Conservation (phyloP, 768 basidiomycete genomes). For the Hydnomerulius pinastri region DNA sequence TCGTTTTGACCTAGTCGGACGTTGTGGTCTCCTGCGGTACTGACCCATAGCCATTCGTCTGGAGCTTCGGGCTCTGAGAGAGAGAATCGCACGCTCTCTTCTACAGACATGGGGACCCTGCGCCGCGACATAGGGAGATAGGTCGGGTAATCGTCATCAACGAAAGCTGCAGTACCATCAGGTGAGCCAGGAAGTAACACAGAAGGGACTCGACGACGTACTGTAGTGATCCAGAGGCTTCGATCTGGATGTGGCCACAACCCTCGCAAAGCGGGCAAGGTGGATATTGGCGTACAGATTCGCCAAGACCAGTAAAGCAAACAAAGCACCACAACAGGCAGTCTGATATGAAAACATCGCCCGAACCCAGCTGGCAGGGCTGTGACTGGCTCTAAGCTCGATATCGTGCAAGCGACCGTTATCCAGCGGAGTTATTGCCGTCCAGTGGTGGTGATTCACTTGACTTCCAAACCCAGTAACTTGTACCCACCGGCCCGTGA, state of each 20-base stretch:
- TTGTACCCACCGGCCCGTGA: too few species aligned
- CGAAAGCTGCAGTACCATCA: slow-evolving; percentile 19
- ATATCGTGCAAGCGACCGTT: too few species aligned
- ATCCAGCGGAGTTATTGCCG: too few species aligned
- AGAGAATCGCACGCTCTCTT: slow-evolving; percentile 31
- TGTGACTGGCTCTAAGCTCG: too few species aligned
- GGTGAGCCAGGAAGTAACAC: background rate
- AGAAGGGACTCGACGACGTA: background rate
- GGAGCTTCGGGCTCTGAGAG: slow-evolving; percentile 17
- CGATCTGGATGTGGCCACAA: background rate
- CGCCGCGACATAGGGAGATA: slow-evolving; percentile 15
- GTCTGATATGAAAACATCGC: background rate
- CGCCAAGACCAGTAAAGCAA: background rate
- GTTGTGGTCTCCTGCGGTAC: slow-evolving; percentile 15
- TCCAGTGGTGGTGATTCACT: too few species aligned
- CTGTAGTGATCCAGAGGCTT: background rate
- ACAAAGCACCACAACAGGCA: background rate
- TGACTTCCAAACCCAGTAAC: too few species aligned
- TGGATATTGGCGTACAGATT: background rate
- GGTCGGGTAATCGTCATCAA: slow-evolving; percentile 27
- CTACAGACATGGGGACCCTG: slow-evolving; percentile 17
- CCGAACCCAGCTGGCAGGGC: too few species aligned
- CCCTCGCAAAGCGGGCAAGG: background rate
- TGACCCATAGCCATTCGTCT: slow-evolving; percentile 19
- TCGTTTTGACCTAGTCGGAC: slow-evolving; percentile 27